These are phyloP conservation scores for Hura crepitans DNA, from an alignment of 441 rosid genomes.

Conservation along the genomic window DNA sequence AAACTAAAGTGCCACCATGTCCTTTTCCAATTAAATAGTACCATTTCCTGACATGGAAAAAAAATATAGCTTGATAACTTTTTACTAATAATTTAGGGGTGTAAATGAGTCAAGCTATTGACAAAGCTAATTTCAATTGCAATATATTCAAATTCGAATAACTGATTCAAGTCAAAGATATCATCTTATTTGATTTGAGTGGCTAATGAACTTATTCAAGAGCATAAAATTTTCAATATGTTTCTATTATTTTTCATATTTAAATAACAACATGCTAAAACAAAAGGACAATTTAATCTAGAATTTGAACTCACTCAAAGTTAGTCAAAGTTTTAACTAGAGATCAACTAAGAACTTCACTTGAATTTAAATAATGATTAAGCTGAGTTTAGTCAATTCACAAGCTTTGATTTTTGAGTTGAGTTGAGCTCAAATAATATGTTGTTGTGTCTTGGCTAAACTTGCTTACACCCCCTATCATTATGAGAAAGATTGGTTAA, in stretches of 20 bases:
- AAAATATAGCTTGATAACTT: neutral
- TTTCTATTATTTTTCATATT: neutral
- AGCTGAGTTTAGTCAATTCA: neutral
- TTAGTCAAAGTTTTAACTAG: neutral
- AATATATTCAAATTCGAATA: neutral
- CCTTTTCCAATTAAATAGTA: slow-evolving; percentile 86
- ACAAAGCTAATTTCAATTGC: neutral
- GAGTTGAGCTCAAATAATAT: neutral
- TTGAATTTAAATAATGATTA: neutral
- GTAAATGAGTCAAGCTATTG: neutral
- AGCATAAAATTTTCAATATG: neutral
- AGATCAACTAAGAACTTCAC: neutral
- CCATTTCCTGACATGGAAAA: slow-evolving; percentile 60
- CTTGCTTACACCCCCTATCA: neutral
- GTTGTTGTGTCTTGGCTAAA: neutral
- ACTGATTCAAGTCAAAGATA: neutral
- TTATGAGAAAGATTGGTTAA: neutral
- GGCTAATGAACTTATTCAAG: neutral
- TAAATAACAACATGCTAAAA: neutral
- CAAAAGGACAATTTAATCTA: neutral
- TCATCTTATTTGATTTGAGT: neutral
- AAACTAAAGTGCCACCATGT: slow-evolving; percentile 95
- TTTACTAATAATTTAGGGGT: neutral
- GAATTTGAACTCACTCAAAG: neutral
- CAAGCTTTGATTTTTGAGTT: neutral